Conservation (phyloP, 805 yeast genomes). For the Saturnispora dispora region DNA sequence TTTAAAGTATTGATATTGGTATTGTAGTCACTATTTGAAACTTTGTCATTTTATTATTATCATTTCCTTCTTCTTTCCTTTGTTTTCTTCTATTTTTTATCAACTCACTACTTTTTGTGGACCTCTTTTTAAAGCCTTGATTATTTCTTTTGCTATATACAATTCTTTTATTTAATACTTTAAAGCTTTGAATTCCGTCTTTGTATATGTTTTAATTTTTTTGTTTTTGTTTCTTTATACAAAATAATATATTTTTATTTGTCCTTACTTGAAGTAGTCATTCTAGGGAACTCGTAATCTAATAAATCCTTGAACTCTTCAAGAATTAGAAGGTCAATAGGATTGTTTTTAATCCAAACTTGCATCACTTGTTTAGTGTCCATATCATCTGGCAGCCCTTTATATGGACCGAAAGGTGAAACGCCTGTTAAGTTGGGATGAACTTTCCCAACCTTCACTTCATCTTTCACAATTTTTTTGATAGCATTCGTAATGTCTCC, state of each 20-base stretch:
- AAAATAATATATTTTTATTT: neutral
- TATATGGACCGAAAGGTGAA: neutral
- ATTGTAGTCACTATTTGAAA: neutral
- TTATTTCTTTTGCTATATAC: conserved; percentile 4
- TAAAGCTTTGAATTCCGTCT: neutral
- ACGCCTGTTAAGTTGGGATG: conserved; percentile 2
- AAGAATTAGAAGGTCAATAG: conserved; percentile 13
- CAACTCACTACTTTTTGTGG: neutral
- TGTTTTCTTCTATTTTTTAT: neutral
- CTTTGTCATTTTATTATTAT: neutral
- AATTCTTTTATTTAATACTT: conserved; percentile 1
- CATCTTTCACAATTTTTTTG: conserved; percentile 8
- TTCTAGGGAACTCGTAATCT: conserved; percentile 11
- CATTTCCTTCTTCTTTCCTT: neutral
- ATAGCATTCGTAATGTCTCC: conserved; percentile 10
- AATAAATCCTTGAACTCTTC: conserved; percentile 13
- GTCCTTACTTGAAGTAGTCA: conserved; percentile 1
- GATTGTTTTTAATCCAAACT: conserved; percentile 13
- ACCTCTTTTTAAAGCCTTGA: neutral
- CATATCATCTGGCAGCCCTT: neutral
- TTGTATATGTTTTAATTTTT: neutral
- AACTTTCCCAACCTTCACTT: neutral
- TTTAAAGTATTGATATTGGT: neutral
- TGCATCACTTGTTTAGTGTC: conserved; percentile 5
- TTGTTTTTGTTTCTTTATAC: neutral